Conservation (phyloP, 805 yeast species). For the Candida montana region DNA sequence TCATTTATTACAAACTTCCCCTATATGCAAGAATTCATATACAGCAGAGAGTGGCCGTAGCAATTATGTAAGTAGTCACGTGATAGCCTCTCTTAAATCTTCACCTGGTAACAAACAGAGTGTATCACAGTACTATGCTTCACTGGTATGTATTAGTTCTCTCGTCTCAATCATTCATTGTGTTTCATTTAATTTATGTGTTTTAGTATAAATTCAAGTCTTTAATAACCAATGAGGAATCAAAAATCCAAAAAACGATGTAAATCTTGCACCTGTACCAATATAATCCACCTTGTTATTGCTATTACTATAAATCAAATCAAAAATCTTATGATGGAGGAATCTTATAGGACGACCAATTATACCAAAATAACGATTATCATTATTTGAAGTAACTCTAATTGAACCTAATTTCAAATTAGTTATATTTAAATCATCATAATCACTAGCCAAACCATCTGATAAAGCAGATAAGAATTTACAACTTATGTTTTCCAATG, state of each 20-base stretch:
- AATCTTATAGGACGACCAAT: slow-evolving; percentile 18
- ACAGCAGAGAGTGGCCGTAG: neutral
- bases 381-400: slow-evolving; percentile 30
- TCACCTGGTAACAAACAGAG: no score
- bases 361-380: slow-evolving; percentile 17
- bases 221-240: slow-evolving; percentile 18
- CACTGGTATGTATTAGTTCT: no score
- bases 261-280: slow-evolving; percentile 22
- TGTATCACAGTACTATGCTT: no score
- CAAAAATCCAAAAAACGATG: slow-evolving; percentile 14
- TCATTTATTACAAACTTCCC: slow-evolving; percentile 11
- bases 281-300: slow-evolving; percentile 15
- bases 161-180: no score
- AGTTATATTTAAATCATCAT: slow-evolving; percentile 37
- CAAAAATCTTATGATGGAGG: slow-evolving; percentile 22
- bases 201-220: no score
- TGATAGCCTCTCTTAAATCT: no score
- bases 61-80: neutral
- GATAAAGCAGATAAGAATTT: slow-evolving; percentile 37
- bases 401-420: slow-evolving; percentile 44
- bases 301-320: slow-evolving; percentile 17
- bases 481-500: slow-evolving; percentile 54
- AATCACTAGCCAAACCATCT: slow-evolving; percentile 31
- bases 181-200: no score
- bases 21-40: slow-evolving; percentile 2